These are phyloP conservation scores for Tetracentron sinense DNA, from an alignment of 164 flowering plant species.

Conservation along the genomic window DNA sequence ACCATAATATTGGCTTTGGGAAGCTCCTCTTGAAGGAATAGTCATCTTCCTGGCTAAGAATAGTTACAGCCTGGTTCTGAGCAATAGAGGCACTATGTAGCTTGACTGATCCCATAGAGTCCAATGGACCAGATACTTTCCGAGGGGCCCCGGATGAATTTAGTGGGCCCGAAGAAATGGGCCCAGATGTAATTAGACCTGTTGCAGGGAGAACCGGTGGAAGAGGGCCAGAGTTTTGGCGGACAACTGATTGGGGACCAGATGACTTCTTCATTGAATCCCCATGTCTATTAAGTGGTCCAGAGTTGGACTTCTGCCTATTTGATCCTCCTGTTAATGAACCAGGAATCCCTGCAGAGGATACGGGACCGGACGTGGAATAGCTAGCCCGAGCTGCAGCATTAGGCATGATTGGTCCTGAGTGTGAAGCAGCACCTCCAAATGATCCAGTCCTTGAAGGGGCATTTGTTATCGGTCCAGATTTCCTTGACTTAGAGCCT, in stretches of 20 bases:
- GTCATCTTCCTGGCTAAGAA: slow-evolving; percentile 71
- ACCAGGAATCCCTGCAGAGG: slow-evolving; percentile 47
- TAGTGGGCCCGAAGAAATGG: slow-evolving; percentile 82
- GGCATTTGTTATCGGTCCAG: slow-evolving; percentile 76
- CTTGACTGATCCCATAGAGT: slow-evolving; percentile 61
- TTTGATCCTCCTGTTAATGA: slow-evolving; percentile 41
- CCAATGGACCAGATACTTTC: slow-evolving; percentile 78
- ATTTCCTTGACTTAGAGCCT: slow-evolving; percentile 84
- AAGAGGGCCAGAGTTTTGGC: slow-evolving; percentile 88
- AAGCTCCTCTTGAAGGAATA: slow-evolving; percentile 67
- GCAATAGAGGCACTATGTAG: slow-evolving; percentile 49
- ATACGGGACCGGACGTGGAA: slow-evolving; percentile 49
- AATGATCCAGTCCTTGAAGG: slow-evolving; percentile 88
- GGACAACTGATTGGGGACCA: slow-evolving; percentile 80
- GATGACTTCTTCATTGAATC: slow-evolving; percentile 82
- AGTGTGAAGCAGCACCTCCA: slow-evolving; percentile 81
- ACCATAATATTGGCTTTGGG: slow-evolving; percentile 74
- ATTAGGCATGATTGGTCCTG: slow-evolving; percentile 70
- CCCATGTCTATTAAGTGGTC: slow-evolving; percentile 84
- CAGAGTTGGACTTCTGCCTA: slow-evolving; percentile 79
- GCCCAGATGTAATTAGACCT: slow-evolving; percentile 93
- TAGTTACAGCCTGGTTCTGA: slow-evolving; percentile 82
- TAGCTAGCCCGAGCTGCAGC: slow-evolving; percentile 48
- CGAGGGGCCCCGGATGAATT: slow-evolving; percentile 87
- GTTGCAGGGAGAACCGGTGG: slow-evolving; percentile 83